A percentile compares a stretch with the other conserved stretches of the same genome.
phyloP scores from a whole-genome alignment of 352 stramenopile genomes.

The Thalassiosira hispida region DNA sequence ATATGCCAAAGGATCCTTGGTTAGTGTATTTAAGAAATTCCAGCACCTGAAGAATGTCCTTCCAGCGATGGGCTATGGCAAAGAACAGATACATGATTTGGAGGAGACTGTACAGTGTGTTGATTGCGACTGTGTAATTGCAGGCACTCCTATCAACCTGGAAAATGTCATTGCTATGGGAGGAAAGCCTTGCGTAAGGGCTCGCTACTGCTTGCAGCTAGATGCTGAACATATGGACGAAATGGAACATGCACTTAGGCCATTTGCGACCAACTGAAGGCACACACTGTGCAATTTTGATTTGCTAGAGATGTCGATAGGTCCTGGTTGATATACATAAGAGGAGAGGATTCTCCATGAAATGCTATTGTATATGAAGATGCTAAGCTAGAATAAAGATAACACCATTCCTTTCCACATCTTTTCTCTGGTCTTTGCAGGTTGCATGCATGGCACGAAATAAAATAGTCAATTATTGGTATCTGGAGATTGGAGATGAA shows the following conservation, averaged over 20 bases:
- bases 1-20: conserved; percentile 52
- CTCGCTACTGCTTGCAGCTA: conserved; percentile 40
- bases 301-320: too few relatives aligned
- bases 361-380: too few relatives aligned
- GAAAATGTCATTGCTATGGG: conserved; percentile 30
- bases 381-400: too few relatives aligned
- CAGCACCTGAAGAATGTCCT: conserved; percentile 47
- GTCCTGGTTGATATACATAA: too few relatives aligned
- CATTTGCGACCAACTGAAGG: background rate
- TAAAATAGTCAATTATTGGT: too few relatives aligned
- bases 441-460: too few relatives aligned
- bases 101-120: conserved; percentile 43
- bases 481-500: too few relatives aligned
- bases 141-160: conserved; percentile 57
- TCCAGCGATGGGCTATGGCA: conserved; percentile 61
- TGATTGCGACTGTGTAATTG: conserved; percentile 51
- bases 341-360: too few relatives aligned
- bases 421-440: too few relatives aligned
- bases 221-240: conserved; percentile 19
- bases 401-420: too few relatives aligned
- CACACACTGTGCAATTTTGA: background rate
- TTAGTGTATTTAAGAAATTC: conserved; percentile 53
- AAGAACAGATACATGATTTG: conserved; percentile 51
- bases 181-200: conserved; percentile 36
- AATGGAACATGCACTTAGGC: conserved; percentile 21